Percentiles rank a stretch among this genome's conserved stretches.
Conservation (phyloP, 2,329 filamentous ascomycete species). For the Aspergillus felis region DNA sequence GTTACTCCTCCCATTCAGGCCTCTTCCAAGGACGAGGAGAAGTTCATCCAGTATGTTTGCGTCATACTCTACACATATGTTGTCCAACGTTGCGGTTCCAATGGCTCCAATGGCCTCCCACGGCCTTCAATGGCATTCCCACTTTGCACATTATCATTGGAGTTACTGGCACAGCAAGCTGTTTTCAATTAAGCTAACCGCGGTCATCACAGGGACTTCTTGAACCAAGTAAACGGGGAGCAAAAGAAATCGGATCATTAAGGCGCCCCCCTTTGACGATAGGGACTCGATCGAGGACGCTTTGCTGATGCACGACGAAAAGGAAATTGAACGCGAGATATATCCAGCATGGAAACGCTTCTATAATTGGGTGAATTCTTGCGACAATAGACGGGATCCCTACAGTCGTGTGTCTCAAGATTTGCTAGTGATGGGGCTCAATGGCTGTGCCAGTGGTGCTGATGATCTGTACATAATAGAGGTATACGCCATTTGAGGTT, state of each 20-base stretch:
- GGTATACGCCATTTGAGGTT: slow-evolving; percentile 25
- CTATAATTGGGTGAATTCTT: background rate
- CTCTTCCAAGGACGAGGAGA: slow-evolving; percentile 63
- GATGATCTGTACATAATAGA: slow-evolving; percentile 24
- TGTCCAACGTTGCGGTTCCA: background rate
- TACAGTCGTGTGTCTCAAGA: background rate
- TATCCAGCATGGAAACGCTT: background rate
- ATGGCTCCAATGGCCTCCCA: background rate
- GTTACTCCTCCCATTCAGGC: slow-evolving; percentile 59
- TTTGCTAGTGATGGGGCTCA: background rate
- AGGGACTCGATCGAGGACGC: slow-evolving; percentile 9
- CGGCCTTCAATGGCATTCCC: background rate
- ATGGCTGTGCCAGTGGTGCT: slow-evolving; percentile 2
- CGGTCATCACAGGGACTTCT: slow-evolving; percentile 42
- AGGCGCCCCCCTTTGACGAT: slow-evolving; percentile 4
- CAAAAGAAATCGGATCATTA: slow-evolving; percentile 45
- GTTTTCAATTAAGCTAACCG: background rate
- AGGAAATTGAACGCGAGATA: background rate
- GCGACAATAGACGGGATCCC: background rate
- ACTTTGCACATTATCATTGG: background rate
- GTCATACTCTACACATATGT: background rate
- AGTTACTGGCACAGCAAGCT: background rate
- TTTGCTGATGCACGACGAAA: slow-evolving; percentile 1
- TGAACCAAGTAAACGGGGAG: slow-evolving; percentile 48
- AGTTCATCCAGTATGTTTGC: slow-evolving; percentile 59